Base-by-base conservation (phyloP, 345 rosid species). In the Linum lewisii region DNA sequence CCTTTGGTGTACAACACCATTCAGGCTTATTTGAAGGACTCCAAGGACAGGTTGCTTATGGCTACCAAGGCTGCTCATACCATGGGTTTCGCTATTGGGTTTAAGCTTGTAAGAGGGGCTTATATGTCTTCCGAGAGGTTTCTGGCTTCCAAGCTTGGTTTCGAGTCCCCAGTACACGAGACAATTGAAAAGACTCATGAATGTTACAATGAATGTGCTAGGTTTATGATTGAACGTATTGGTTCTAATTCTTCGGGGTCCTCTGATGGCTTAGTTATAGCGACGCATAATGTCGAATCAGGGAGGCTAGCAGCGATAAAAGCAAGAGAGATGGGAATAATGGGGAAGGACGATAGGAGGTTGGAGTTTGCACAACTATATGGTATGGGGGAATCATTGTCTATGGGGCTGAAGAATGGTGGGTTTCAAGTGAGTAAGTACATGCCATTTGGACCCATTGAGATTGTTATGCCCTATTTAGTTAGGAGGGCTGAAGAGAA, bases 401-500 rank as follows among this genome's bases (percentile, higher is more conserved):
- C 96, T 2, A 81, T 74, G n/a, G 87, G 90, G 7, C 65, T 88
- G 63, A 79, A 70, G 69, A 86, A 84, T 61, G 94, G 90, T 9
- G 98, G 98, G 61, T 86, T 92, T 73, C 81, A 72, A 47, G 95
- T 92, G 4, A 86, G 96, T 71, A 92, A 93, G 63, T 93, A 89
- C 65, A 79, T 85, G 84, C 97, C 99, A 0, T 93, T 70, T 20
- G 99, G 97, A 44, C 83, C 86, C 0, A 74, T 93, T 0, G 94
- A 76, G 5, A 76, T 63, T 57, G 90, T 87, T 1, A 78, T 93
- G 23, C 99, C 97, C 0, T 93, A 93, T 55, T 83, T 93, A 25
- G 73, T 93, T 2, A 72, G 99, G 75, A 79, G 99, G 54, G 97
- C 97, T 11, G 95, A 93, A 64, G 99, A 93, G 78, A 93, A 93